Evolutionary conservation across 2,329 filamentous ascomycete genomes (phyloP).

Genomic region (Exophiala bonariae): DNA sequence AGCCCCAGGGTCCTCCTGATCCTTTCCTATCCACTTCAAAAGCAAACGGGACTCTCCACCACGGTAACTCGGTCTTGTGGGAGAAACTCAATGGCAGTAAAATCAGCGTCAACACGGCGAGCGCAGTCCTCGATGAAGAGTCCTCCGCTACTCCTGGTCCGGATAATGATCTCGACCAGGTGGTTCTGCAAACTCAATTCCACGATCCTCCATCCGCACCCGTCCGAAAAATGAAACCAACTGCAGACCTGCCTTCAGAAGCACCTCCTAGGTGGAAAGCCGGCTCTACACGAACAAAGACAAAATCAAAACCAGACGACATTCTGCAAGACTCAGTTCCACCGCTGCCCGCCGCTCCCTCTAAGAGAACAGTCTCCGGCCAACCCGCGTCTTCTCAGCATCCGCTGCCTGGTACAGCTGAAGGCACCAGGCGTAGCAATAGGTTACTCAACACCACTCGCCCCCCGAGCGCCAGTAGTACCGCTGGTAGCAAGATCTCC

Average conservation of each 20-base stretch:
- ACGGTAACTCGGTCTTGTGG: slow-evolving; percentile 47
- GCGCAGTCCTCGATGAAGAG: slow-evolving; percentile 24
- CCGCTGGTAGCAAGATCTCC: slow-evolving; percentile 56
- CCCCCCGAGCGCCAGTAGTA: slow-evolving; percentile 48
- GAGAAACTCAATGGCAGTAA: slow-evolving; percentile 51
- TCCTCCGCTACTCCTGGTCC: slow-evolving; percentile 20
- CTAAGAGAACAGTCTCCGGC: slow-evolving; percentile 88
- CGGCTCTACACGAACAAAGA: slow-evolving; percentile 42
- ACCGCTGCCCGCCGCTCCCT: slow-evolving; percentile 45
- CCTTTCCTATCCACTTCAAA: slow-evolving; percentile 43
- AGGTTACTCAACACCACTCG: slow-evolving; percentile 71
- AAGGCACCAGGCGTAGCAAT: slow-evolving; percentile 64
- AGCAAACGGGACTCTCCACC: slow-evolving; percentile 34
- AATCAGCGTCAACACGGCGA: slow-evolving; percentile 35
- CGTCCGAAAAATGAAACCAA: slow-evolving; percentile 53
- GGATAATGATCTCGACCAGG: slow-evolving; percentile 21
- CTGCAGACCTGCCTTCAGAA: slow-evolving; percentile 55
- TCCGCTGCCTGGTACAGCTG: slow-evolving; percentile 58
- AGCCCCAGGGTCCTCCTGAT: slow-evolving; percentile 37
- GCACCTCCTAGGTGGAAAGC: slow-evolving; percentile 66
- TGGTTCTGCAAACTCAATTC: slow-evolving; percentile 23
- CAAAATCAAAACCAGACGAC: slow-evolving; percentile 43
- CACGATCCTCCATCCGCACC: slow-evolving; percentile 47
- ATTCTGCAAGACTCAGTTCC: slow-evolving; percentile 33
- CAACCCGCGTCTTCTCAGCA: slow-evolving; percentile 56